phyloP scores from a whole-genome alignment of 1,284 basidiomycete species.

The Takashimella tepidaria region DNA sequence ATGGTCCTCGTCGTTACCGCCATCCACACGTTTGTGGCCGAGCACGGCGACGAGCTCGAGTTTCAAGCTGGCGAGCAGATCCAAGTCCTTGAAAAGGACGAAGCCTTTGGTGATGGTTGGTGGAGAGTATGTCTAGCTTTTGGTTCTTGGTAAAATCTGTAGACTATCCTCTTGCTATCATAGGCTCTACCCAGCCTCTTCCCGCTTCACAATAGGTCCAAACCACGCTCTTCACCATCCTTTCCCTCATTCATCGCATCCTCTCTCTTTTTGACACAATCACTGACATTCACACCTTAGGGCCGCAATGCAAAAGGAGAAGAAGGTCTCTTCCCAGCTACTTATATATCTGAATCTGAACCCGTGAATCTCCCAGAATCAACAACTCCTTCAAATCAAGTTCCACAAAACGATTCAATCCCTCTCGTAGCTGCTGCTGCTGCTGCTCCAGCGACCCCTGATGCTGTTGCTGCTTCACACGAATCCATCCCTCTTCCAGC shows the following conservation, averaged over 20 bases:
- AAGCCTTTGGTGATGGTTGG: conserved; percentile 95
- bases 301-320: conserved; percentile 76
- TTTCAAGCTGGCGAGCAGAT: conserved; percentile 85
- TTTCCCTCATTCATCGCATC: background rate
- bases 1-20: conserved; percentile 35
- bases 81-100: conserved; percentile 87
- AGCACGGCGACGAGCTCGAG: conserved; percentile 88
- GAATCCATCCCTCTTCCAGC: background rate
- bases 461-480: conserved; percentile 8
- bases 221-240: background rate
- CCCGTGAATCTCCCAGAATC: conserved; percentile 25
- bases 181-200: too few relatives aligned
- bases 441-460: conserved; percentile 20
- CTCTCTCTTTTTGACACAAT: too few relatives aligned
- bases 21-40: conserved; percentile 62
- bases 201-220: too few relatives aligned
- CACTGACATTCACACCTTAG: conserved; percentile 52
- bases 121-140: conserved; percentile 70
- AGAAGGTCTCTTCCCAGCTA: conserved; percentile 83
- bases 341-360: conserved; percentile 70
- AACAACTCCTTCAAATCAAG: background rate
- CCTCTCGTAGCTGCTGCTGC: conserved; percentile 14
- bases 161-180: too few relatives aligned
- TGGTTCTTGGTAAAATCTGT: too few relatives aligned
- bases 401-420: conserved; percentile 10